Percentiles rank a stretch among this genome's conserved stretches.
Conservation (phyloP, 306 rosid species). For the Lupinus albus region DNA sequence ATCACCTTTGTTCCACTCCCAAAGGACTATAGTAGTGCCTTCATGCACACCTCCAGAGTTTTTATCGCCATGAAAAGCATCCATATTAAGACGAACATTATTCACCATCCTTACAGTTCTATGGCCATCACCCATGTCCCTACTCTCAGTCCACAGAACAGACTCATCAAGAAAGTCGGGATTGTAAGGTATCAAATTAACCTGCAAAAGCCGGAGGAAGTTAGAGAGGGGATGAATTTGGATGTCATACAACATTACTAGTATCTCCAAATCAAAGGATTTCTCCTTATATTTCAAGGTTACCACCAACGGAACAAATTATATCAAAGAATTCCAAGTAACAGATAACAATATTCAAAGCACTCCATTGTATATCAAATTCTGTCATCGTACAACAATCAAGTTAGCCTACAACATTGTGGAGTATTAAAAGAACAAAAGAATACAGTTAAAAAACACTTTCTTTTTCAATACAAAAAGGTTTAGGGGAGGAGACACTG, state of each 20-base stretch:
- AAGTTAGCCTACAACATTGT: no score
- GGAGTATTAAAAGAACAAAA: slow-evolving; percentile 11
- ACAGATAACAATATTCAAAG: slow-evolving; percentile 1
- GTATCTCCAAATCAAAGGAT: slow-evolving; percentile 15
- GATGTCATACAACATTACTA: not conserved
- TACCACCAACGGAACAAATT: slow-evolving; percentile 2
- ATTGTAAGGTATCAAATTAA: slow-evolving; percentile 59
- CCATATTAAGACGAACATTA: slow-evolving; percentile 69
- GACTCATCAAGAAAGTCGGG: slow-evolving; percentile 71
- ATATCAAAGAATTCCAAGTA: not conserved
- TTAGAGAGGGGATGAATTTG: not conserved
- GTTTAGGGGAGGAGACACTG: not conserved
- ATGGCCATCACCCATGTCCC: slow-evolving; percentile 65
- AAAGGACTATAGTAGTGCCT: slow-evolving; percentile 74
- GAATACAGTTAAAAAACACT: not conserved
- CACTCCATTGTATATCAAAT: slow-evolving; percentile 22
- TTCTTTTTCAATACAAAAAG: not conserved
- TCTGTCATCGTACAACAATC: no score
- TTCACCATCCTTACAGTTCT: slow-evolving; percentile 83
- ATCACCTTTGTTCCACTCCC: slow-evolving; percentile 80
- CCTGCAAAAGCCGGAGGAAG: slow-evolving; percentile 50
- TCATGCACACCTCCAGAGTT: slow-evolving; percentile 82
- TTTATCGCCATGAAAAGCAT: slow-evolving; percentile 81
- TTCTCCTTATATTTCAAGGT: not conserved
- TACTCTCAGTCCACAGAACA: slow-evolving; percentile 78